Percentiles rank a stretch among this genome's conserved stretches.
These are phyloP conservation scores for Davidsoniella virescens DNA, from an alignment of 2,329 filamentous ascomycete genomes.

Conservation along the genomic window DNA sequence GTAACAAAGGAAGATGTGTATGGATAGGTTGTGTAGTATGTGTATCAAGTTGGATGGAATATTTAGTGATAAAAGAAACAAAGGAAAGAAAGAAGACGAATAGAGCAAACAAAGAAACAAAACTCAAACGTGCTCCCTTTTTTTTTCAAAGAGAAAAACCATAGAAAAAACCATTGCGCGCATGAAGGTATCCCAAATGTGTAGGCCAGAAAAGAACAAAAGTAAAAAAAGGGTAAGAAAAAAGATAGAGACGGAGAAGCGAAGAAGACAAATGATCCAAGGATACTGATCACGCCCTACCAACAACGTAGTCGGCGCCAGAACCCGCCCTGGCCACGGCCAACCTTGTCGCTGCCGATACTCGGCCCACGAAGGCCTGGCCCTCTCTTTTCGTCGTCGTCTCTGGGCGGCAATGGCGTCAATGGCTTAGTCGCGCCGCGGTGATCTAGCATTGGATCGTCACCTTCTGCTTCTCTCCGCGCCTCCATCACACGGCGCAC, in stretches of 20 bases:
- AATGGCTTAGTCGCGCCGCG: slow-evolving; percentile 42
- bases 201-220: not conserved
- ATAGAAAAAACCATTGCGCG: slow-evolving; percentile 2
- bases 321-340: slow-evolving; percentile 29
- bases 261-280: not conserved
- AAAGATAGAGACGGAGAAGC: slow-evolving; percentile 2
- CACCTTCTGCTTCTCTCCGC: slow-evolving; percentile 33
- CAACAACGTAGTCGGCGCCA: slow-evolving; percentile 42
- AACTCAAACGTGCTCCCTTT: slow-evolving; percentile 6
- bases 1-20: not conserved
- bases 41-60: not conserved
- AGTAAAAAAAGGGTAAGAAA: slow-evolving; percentile 1
- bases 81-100: slow-evolving; percentile 2
- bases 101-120: slow-evolving; percentile 1
- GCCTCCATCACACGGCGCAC: slow-evolving; percentile 45
- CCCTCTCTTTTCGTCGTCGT: slow-evolving; percentile 28
- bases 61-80: not conserved
- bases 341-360: slow-evolving; percentile 27
- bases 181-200: slow-evolving; percentile 13
- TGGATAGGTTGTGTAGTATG: not conserved
- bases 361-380: slow-evolving; percentile 29
- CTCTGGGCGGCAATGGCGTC: slow-evolving; percentile 32
- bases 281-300: slow-evolving; percentile 22
- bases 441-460: slow-evolving; percentile 22
- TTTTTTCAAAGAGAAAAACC: slow-evolving; percentile 3